Conservation (phyloP, 257 asterid species). For the Plantago ovata region DNA sequence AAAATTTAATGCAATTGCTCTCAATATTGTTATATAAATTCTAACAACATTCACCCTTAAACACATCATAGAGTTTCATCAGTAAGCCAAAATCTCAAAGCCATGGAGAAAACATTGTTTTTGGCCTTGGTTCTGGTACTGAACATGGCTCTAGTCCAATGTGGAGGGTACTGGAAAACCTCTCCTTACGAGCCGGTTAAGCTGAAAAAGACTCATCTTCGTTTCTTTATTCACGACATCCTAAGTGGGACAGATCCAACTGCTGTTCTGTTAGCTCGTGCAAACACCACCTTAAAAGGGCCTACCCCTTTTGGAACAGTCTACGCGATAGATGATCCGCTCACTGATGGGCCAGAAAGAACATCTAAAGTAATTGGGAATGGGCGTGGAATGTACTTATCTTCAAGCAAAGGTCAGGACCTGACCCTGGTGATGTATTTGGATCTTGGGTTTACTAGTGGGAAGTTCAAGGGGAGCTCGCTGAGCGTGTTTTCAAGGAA, state of each 20-base stretch:
- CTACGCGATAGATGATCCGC: conserved; percentile 29
- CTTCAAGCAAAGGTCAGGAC: conserved; percentile 23
- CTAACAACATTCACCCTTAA: too few relatives aligned
- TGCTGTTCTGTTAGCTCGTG: conserved; percentile 28
- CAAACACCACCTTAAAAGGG: not conserved
- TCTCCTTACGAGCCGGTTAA: conserved; percentile 16
- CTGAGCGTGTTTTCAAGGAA: conserved; percentile 47
- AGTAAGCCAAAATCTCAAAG: not conserved
- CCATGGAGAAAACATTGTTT: conserved; percentile 23
- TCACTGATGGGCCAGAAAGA: conserved; percentile 37
- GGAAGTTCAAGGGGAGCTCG: conserved; percentile 40
- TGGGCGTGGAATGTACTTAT: conserved; percentile 34
- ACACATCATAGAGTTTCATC: too few relatives aligned
- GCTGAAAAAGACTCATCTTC: conserved; percentile 29
- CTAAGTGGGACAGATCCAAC: conserved; percentile 36
- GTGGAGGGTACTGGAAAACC: conserved; percentile 28
- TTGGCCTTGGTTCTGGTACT: conserved; percentile 19
- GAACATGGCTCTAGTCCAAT: conserved; percentile 15
- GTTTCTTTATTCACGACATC: conserved; percentile 40
- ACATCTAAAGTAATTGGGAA: conserved; percentile 36
- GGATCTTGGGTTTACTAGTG: conserved; percentile 36
- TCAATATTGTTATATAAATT: too few relatives aligned
- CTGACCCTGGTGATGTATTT: conserved; percentile 29
- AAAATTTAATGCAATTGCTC: too few relatives aligned
- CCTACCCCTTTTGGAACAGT: conserved; percentile 34